Evolutionary conservation across 106 monocot genomes (phyloP), one percentile per base, ranked within the genome.

Genomic region (Ottelia alismoides): DNA sequence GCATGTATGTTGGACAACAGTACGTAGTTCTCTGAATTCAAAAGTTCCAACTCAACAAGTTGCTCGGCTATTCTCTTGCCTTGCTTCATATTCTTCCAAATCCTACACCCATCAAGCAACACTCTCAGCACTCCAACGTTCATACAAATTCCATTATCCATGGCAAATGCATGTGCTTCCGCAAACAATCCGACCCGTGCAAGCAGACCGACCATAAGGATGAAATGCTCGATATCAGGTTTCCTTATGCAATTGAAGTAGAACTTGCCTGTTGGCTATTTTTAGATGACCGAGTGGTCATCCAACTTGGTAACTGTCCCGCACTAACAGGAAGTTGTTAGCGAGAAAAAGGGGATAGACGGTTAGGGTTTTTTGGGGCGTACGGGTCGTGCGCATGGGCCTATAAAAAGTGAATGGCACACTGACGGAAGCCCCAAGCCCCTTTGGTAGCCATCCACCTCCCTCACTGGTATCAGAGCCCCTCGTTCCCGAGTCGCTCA

Each of bases 1-100:
- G 75, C 75, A 20, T 78, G 45, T 0, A 58, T 1, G 47, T 78
- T 84, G 1, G 60, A 70, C 19, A 84, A 25, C 56, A 84, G 27
- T 2, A 75, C 69, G 55, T 75, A 84, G 55, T 75, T 84, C 30
- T 78, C 66, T 3, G 75, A 72, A 66, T 72, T 78, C 50, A 78
- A 47, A 43, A 78, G 84, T 28, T 84, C 78, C 51, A 75, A 24
- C 53, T 84, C 72, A 1, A 69, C 28, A 22, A 84, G 57, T 30
- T 65, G 61, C 62, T 78, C 68, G 7, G 65, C 55, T 28, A 75
- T 60, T 23, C 65, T 29, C 67, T 62, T 69, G 3, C 83, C 83
- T 68, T 69, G 11, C 32, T 23, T 75, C n/a, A 65, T 19, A 22
- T 75, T 71, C 24, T 28, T 24, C 48, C 72, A 72, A 31, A 66